Base-by-base conservation (phyloP, 306 rosid genomes). In the Alnus glutinosa region DNA sequence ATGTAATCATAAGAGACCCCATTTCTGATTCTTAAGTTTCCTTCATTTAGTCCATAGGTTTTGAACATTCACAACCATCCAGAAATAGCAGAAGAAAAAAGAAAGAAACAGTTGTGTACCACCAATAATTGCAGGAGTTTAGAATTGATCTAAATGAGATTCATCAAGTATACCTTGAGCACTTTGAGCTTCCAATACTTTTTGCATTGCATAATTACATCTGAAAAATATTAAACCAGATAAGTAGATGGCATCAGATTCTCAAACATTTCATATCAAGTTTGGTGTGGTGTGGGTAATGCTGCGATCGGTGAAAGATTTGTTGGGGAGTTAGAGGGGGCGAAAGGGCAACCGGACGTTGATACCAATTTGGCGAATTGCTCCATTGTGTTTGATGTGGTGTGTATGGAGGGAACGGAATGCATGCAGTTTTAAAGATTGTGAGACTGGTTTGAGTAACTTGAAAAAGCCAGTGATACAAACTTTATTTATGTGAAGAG, bases 181-280 rank as follows among this genome's bases (percentile, higher is more conserved):
- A 59, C 75, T 59, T 67, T 15, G 84, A 83, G 79, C 87, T 76
- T 80, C 81, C 87, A 87, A n/a, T 83, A 88, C 64, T 59, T 75
- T 88, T 76, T 85, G 73, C 84, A 90, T 75, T 63, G 94, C 94
- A 74, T 69, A 49, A 68, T 87, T 89, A 77, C 94, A 90, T 86
- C 94, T 90, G 88, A 83, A 85, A 81, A 75, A 63, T 28, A 34
- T 70, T 67, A 57, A 75, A 37, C 36, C 12, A 69, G 77, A 66
- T 80, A 81, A 55, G 77, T n/a, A 70, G 15, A 63, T 48, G 71
- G 74, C 52, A 78, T 71, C 66, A 79, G 66, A 77, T 55, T 47
- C 5, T 23, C 68, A 18, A 58, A 70, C 59, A 79, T 80, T 70
- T 36, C 30, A 16, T 32, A 48, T 55, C 15, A 72, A 64, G 28